These are phyloP conservation scores for Nissolia schottii DNA, from an alignment of 306 rosid species.

Conservation along the genomic window DNA sequence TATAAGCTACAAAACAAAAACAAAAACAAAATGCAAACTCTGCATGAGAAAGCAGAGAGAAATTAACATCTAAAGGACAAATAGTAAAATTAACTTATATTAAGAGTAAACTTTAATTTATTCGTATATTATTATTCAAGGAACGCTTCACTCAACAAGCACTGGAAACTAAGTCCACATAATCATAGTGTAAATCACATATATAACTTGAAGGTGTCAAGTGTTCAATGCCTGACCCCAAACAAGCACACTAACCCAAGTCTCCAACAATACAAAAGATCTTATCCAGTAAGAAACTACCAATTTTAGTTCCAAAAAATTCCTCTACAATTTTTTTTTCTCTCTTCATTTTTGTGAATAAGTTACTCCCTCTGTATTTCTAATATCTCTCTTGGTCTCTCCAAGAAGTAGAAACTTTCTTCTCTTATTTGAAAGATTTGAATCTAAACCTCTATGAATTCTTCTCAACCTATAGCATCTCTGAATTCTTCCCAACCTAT, in stretches of 20 bases:
- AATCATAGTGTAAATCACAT: neutral
- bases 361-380: neutral
- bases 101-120: slow-evolving; percentile 2
- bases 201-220: neutral
- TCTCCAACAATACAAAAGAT: neutral
- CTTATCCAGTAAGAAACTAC: neutral
- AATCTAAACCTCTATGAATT: neutral
- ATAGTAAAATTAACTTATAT: neutral
- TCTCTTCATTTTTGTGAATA: neutral
- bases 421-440: neutral
- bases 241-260: neutral
- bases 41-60: slow-evolving; percentile 29
- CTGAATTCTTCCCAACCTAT: neutral
- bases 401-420: neutral
- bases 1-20: slow-evolving; percentile 61
- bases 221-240: neutral
- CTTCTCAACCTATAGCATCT: too few species aligned
- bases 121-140: neutral
- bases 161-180: neutral
- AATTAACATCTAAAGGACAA: slow-evolving; percentile 9
- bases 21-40: slow-evolving; percentile 6
- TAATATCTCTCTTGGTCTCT: neutral
- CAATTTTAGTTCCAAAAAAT: neutral
- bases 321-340: neutral
- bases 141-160: slow-evolving; percentile 9